Percentiles rank a stretch among this genome's conserved stretches.
Conservation (phyloP, 1,139 yeast genomes). For the Geotrichum macrosporum region DNA sequence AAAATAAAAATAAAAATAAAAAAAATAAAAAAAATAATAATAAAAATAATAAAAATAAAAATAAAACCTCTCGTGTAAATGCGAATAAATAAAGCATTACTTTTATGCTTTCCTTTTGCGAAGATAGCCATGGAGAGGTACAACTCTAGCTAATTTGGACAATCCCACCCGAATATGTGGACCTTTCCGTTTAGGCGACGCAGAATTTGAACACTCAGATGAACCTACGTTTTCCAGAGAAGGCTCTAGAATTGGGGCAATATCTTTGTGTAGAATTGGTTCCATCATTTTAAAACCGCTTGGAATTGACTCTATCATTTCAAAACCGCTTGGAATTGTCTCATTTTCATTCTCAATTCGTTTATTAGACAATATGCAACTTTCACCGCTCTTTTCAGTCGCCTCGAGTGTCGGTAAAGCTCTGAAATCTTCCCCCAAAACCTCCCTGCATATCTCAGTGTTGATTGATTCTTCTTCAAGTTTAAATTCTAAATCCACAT, state of each 20-base stretch:
- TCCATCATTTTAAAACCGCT: no score
- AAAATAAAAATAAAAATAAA: neutral
- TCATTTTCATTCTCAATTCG: no score
- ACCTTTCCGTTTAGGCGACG: neutral
- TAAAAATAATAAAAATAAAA: conserved; percentile 3
- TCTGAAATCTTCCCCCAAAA: no score
- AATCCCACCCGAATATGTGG: conserved; percentile 16
- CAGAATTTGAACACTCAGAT: neutral
- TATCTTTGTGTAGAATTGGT: no score
- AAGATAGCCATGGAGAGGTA: conserved; percentile 17
- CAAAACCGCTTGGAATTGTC: no score
- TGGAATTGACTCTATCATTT: neutral
- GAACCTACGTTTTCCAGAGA: neutral
- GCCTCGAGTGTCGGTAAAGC: no score
- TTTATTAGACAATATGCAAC: no score
- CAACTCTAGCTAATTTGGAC: conserved; percentile 14
- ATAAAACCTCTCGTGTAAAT: neutral
- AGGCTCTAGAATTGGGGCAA: neutral
- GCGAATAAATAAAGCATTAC: conserved; percentile 1
- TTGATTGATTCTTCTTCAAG: no score
- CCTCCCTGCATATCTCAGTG: no score
- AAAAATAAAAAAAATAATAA: neutral
- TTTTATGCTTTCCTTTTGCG: conserved; percentile 4
- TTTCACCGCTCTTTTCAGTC: no score
- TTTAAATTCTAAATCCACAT: no score